Base-by-base conservation (phyloP, 441 rosid species). In the Mallotus repandus region DNA sequence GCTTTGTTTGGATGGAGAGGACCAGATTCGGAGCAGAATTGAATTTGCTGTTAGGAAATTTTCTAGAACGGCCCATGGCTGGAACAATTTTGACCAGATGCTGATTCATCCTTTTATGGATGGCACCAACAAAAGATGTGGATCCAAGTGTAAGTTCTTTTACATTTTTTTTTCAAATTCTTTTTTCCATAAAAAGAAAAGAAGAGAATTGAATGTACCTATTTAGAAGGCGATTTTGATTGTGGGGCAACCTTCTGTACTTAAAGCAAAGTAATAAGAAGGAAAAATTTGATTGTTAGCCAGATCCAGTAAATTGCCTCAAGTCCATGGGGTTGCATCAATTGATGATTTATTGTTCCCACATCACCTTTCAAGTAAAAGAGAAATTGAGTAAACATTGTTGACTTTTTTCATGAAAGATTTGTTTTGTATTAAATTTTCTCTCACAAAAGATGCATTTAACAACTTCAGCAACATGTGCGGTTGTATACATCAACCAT, bases 11-110 rank as follows among this genome's bases (percentile, higher is more conserved):
- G 56, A 61, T 80, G 79, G 69, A 22, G 54, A 75, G 76, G 68
- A 35, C 68, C 86, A 81, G 87, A 72, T 79, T 9, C 41, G 38
- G 84, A 77, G 72, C 80, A 48, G 71, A 76, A 80, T 78, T 79
- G 77, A 85, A n/a, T 56, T 65, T 55, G 52, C 69, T 32, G 43
- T 50, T 62, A 49, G 74, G 82, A 56, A 52, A 52, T 75, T 67
- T 58, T 77, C 71, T 66, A 78, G 50, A 61, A 46, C 22, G 73
- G 80, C 79, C 73, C 7, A 75, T 63, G 82, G 81, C 85, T 73
- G 70, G 81, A 76, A 73, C 79, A 75, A 74, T 81, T 81, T 86
- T 81, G 85, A 80, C 82, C 76, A 68, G 71, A 74, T 76, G 69
- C 77, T 63, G 72, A 49, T 32, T 38, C 41, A 50, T 68, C 41